Evolutionary conservation across 108 stramenopile genomes (phyloP), one percentile per base, ranked within the genome.

Genomic region (Cyclotella sp.): DNA sequence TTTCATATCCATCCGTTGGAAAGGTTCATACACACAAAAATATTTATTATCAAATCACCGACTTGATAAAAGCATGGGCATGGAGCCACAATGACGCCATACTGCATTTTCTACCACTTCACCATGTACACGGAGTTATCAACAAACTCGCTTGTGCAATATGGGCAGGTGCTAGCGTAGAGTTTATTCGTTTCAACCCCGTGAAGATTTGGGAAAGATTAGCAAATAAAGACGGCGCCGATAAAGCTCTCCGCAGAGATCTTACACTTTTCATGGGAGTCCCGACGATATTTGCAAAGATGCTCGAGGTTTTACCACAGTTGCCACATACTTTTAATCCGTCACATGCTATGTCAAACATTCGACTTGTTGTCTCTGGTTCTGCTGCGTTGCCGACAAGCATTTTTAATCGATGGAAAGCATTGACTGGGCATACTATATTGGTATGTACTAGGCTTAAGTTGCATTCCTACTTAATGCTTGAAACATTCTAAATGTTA

Each of bases 1-100:
- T 13, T 58, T 58, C 26, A 26, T 26, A 3, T 58, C 24, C 13
- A 88, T 63, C 97, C 96, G 45, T 97, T 96, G 59, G 87, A 87
- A n/a, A 43, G 85, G 81, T 86, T 93, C 70, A 60, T 29, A 45
- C 70, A 5, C 70, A 71, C 57, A 60, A 54, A 71, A 71, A 71
- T 18, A 71, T 76, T 49, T 78, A 78, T 45, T 80, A 81, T 57
- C 85, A 86, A 57, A 70, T 83, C 16, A 84, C 85, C 14, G 80
- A 81, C 42, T 55, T 86, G 19, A 75, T 83, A 0, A 52, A 68
- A 39, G 72, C 85, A n/a, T 86, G 85, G 85, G 78, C 57, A 61
- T 86, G 85, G 85, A 67, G 53, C 49, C 46, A 45, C 18, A 27
- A 62, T 51, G 85, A 86, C 73, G 70, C 69, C 9, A 82, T 82